Base-by-base conservation (phyloP, 371 early-diverging fungal species). In the Syncephalastrum sp. region DNA sequence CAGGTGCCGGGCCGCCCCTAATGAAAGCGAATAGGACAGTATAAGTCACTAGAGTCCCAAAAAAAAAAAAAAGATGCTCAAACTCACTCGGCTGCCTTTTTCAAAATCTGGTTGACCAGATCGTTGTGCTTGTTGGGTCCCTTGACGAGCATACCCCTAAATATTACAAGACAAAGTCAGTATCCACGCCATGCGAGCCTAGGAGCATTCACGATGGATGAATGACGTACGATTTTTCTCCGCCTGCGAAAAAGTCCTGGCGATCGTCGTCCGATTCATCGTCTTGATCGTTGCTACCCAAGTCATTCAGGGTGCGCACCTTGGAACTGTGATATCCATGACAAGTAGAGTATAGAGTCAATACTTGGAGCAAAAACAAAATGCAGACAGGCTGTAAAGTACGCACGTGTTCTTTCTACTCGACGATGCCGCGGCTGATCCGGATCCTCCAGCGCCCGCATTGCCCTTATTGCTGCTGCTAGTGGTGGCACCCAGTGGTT, bases 231-330 rank as follows among this genome's bases (percentile, higher is more conserved):
- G 90, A 89, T 74, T 89, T 89, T 67, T 93, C 94, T 25, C 94
- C 94, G 13, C 94, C 94, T 17, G 93, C 87, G 75, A 86, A 93
- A 33, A 82, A 84, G 59, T 88, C 88, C 64, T 93, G 83, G 23
- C 86, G 88, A 17, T 91, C 77, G 16, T 82, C 84, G 13, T 82
- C 79, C 5, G 82, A 80, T 3, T 76, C 80, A n/a, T 82, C 79
- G 15, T 76, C 68, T 21, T 72, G 64, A 25, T 73, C 68, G 15
- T 57, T 68, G 25, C 61, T 51, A 53, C 60, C 47, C 67, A 88
- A 51, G 60, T 85, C 85, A 12, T 77, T 79, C 47, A 91, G 69
- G 12, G 88, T 88, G 19, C 86, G 87, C 16, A 89, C 78, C 45
- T 82, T 82, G 21, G 69, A 67, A 47, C 74, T 74, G 50, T n/a